Conservation (phyloP, 768 basidiomycete genomes). For the Lactarius sp. region DNA sequence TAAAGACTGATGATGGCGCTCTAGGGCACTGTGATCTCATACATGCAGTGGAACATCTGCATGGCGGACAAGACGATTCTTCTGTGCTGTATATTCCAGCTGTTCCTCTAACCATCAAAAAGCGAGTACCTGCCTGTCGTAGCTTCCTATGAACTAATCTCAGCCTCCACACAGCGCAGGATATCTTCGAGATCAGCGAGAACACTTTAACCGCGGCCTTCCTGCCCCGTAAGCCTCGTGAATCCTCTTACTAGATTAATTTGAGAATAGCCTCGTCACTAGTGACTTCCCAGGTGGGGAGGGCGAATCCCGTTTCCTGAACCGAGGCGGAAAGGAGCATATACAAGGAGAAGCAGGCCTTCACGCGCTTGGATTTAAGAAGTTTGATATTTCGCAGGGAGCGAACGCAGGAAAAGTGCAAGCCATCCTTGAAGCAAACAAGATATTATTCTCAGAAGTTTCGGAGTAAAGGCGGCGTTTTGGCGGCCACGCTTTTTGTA, state of each 20-base stretch:
- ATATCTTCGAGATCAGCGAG: slow-evolving; percentile 60
- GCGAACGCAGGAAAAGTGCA: slow-evolving; percentile 11
- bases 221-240: slow-evolving; percentile 45
- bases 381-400: slow-evolving; percentile 9
- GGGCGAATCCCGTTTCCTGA: slow-evolving; percentile 38
- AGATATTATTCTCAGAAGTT: slow-evolving; percentile 3
- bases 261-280: not conserved
- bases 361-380: slow-evolving; percentile 21
- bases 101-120: slow-evolving; percentile 58
- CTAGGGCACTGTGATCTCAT: slow-evolving; percentile 38
- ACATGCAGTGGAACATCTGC: slow-evolving; percentile 46
- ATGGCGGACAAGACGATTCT: slow-evolving; percentile 51
- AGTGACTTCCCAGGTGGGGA: slow-evolving; percentile 54
- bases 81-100: slow-evolving; percentile 79
- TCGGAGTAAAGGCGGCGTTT: not conserved
- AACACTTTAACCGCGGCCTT: slow-evolving; percentile 52
- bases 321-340: slow-evolving; percentile 40
- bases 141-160: not conserved
- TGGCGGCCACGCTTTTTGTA: not conserved
- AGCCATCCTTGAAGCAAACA: slow-evolving; percentile 15
- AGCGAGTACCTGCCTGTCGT: slow-evolving; percentile 4
- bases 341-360: slow-evolving; percentile 27
- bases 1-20: not conserved
- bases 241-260: not conserved
- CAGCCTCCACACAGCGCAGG: slow-evolving; percentile 34